phyloP scores from a whole-genome alignment of 2,329 filamentous ascomycete species.

The Emmonsiellopsis sp. region DNA sequence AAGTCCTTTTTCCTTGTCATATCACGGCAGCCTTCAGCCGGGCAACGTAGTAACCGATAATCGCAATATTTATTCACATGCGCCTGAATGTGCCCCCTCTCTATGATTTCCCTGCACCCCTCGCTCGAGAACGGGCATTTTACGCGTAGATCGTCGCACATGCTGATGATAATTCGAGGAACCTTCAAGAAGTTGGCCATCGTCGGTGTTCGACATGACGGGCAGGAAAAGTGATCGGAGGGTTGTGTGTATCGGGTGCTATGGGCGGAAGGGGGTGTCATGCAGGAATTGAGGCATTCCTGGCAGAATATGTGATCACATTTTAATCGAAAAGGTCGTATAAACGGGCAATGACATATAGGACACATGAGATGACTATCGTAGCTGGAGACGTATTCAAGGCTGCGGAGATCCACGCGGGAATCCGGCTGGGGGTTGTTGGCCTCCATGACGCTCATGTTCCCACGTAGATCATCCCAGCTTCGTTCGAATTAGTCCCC shows the following conservation, averaged over 20 bases:
- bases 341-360: conserved; percentile 56
- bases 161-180: conserved; percentile 49
- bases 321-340: conserved; percentile 48
- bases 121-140: conserved; percentile 48
- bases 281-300: conserved; percentile 46
- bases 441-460: background rate
- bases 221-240: conserved; percentile 40
- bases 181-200: conserved; percentile 32
- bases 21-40: conserved; percentile 40
- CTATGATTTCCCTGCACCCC: conserved; percentile 46
- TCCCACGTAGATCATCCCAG: background rate
- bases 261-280: conserved; percentile 24
- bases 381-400: conserved; percentile 49
- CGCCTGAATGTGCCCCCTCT: conserved; percentile 48
- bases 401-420: conserved; percentile 45
- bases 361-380: conserved; percentile 55
- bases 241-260: background rate
- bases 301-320: conserved; percentile 59
- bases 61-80: conserved; percentile 55
- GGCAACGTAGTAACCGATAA: conserved; percentile 46
- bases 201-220: conserved; percentile 46
- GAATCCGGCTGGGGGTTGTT: background rate
- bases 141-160: conserved; percentile 53
- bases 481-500: background rate
- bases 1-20: conserved; percentile 48